Conservation (phyloP, 345 rosid genomes). For the Cardamine occulta region DNA sequence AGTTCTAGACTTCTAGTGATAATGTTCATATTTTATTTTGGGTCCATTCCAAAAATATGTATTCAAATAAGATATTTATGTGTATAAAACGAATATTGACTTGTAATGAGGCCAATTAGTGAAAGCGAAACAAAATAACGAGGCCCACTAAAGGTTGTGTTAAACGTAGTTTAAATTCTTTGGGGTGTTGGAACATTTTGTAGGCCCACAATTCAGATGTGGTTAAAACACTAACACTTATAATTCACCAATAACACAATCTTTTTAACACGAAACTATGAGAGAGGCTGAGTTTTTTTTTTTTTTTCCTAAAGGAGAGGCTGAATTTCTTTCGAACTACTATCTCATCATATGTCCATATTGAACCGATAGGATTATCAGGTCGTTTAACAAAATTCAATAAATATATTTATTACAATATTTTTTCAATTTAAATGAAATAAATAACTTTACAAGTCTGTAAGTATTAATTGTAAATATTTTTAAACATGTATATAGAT, state of each 20-base stretch:
- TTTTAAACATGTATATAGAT: too few species aligned
- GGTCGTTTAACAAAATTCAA: background rate
- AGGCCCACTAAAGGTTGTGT: conserved; percentile 1
- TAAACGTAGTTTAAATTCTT: background rate
- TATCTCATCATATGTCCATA: background rate
- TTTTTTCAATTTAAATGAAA: background rate
- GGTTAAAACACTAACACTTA: too few species aligned
- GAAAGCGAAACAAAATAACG: background rate
- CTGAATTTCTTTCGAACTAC: background rate
- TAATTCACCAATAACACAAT: background rate
- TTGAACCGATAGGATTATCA: background rate
- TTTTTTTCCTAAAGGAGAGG: too few species aligned
- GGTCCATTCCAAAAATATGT: background rate
- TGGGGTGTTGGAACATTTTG: background rate
- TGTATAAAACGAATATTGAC: background rate
- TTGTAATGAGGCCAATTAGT: background rate
- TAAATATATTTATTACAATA: background rate
- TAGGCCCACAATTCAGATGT: conserved; percentile 1
- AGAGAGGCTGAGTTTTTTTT: background rate
- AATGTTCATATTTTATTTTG: background rate
- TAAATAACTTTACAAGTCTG: too few species aligned
- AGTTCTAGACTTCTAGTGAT: background rate
- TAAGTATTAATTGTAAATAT: background rate
- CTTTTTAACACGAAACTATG: background rate
- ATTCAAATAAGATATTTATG: background rate